These are phyloP conservation scores for Russula abietina DNA, from an alignment of 768 basidiomycete genomes.

Conservation along the genomic window DNA sequence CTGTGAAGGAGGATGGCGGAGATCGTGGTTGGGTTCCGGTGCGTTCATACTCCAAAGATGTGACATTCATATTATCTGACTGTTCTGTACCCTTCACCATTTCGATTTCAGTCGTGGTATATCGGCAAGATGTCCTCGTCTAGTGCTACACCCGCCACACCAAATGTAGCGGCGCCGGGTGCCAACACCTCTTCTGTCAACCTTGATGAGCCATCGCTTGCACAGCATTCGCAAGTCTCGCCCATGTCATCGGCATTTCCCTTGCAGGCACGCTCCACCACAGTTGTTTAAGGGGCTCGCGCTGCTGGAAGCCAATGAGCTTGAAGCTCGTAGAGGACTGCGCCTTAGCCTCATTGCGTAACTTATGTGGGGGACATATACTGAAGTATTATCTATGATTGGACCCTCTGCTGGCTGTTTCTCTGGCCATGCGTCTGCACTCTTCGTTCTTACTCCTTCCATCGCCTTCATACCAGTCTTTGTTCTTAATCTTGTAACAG, in stretches of 20 bases:
- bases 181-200: constrained; percentile 25
- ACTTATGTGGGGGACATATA: background rate
- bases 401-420: background rate
- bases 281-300: constrained; percentile 15
- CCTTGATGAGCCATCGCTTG: constrained; percentile 32
- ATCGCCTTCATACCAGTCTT: background rate
- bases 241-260: constrained; percentile 86
- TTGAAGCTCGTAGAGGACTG: background rate
- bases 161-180: constrained; percentile 39
- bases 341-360: background rate
- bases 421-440: background rate
- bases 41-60: constrained; percentile 30
- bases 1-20: constrained; percentile 89
- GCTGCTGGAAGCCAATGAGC: background rate
- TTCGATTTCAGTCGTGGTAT: constrained; percentile 70
- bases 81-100: background rate
- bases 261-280: constrained; percentile 29
- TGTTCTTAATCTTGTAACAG: constrained; percentile 6
- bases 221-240: constrained; percentile 49
- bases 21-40: constrained; percentile 96
- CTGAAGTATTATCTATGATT: background rate
- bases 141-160: constrained; percentile 39
- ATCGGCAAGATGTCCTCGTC: constrained; percentile 73
- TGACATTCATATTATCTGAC: constrained; percentile 13
- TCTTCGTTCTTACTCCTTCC: constrained; percentile 1